phyloP scores from a whole-genome alignment of 371 early-diverging fungal species.

The Circinella umbellata region DNA sequence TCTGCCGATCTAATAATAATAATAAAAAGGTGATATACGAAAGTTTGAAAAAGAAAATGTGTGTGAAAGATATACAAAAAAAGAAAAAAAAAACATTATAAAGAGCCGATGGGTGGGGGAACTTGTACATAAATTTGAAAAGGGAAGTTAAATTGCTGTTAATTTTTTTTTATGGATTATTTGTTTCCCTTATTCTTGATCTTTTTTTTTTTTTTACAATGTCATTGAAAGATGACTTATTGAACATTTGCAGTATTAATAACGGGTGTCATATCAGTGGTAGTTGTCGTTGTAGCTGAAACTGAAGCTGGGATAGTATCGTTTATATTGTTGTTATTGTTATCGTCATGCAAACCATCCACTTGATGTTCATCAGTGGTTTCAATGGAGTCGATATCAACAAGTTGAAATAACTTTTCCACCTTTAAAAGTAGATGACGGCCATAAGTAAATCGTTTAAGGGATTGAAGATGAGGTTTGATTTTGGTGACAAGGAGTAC shows the following conservation, averaged over 20 bases:
- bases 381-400: slow-evolving; percentile 14
- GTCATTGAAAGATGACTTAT: neutral
- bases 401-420: slow-evolving; percentile 48
- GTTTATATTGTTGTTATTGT: neutral
- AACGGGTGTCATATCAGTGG: no score
- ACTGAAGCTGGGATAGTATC: no score
- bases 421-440: slow-evolving; percentile 89
- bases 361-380: neutral
- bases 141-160: neutral
- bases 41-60: neutral
- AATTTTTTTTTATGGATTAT: no score
- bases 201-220: neutral
- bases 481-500: slow-evolving; percentile 85
- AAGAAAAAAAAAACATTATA: neutral
- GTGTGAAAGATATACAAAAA: neutral
- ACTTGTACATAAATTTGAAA: slow-evolving; percentile 4
- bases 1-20: slow-evolving; percentile 3
- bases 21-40: slow-evolving; percentile 3
- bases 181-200: neutral
- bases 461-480: slow-evolving; percentile 87
- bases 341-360: neutral
- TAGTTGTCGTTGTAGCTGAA: no score
- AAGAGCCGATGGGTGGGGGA: neutral
- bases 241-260: no score
- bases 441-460: slow-evolving; percentile 97